Evolutionary conservation across 106 monocot species (phyloP).

Genomic region (Chionographis japonica): DNA sequence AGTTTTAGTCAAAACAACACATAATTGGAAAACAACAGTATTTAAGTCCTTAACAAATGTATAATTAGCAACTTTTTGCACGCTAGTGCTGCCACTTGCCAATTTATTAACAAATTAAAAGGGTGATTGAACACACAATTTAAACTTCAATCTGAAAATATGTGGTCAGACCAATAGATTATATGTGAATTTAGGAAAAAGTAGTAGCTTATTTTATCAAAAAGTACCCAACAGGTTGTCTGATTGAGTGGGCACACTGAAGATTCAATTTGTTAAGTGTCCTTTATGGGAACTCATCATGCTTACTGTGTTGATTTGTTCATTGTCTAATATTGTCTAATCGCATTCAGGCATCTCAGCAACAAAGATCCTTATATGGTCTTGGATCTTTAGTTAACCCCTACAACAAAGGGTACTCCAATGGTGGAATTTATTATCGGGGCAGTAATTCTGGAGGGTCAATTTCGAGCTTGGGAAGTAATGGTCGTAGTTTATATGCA

Average conservation of each 20-base stretch:
- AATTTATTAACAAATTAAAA: too few species aligned
- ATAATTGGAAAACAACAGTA: too few species aligned
- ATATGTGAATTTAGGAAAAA: too few species aligned
- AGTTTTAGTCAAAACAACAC: too few species aligned
- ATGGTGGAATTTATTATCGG: slow-evolving; percentile 26
- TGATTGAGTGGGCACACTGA: background rate
- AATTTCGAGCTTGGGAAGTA: slow-evolving; percentile 22
- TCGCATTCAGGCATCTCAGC: slow-evolving; percentile 29
- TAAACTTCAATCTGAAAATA: too few species aligned
- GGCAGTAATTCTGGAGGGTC: slow-evolving; percentile 24
- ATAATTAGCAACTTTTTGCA: too few species aligned
- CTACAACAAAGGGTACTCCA: slow-evolving; percentile 29
- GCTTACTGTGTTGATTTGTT: background rate
- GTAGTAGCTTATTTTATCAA: too few species aligned
- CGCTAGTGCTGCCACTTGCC: too few species aligned
- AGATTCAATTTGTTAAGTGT: background rate
- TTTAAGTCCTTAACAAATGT: too few species aligned
- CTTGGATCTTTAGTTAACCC: slow-evolving; percentile 32
- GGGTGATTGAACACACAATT: too few species aligned
- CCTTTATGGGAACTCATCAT: background rate
- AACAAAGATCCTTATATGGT: slow-evolving; percentile 46
- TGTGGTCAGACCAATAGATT: too few species aligned
- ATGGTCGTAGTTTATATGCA: slow-evolving; percentile 15
- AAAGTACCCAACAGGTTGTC: background rate
- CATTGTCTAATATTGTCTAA: slow-evolving; percentile 4